Evolutionary conservation across 1,284 basidiomycete genomes (phyloP), one percentile per base, ranked within the genome.

Genomic region (Ceratobasidium sp.): DNA sequence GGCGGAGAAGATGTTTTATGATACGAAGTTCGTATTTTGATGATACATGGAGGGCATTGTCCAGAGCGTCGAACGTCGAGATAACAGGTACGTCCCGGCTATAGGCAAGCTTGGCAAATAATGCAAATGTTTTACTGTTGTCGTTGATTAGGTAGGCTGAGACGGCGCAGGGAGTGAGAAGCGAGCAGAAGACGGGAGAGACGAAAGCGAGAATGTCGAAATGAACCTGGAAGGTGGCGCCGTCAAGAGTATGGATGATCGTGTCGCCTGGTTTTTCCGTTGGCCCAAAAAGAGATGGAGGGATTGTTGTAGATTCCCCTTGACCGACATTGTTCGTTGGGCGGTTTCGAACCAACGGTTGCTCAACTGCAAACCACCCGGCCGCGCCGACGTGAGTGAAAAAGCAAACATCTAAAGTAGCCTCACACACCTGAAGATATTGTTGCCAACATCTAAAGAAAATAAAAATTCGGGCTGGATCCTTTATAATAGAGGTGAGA

Each of bases 121-220:
- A 36, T 19, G 33, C 53, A 56, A 67, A 67, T 5, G n/a, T 51
- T 6, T 29, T 7, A 5, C 51, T 44, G 1, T 8, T 56, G 44
- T 67, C 65, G 33, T 67, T 36, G 50, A 67, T 67, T 6, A 15
- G 4, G 29, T 53, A 67, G 7, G 47, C 45, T 14, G 24, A 22
- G 19, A 19, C 17, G 36, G 50, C 17, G 50, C 65, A 45, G 19
- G 65, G 65, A 8, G 41, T 41, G 17, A 67, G 36, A 14, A 67
- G 36, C 29, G n/a, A 41, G 29, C 24, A 54, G 36, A 67, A 67
- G 9, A 45, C 36, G 1, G 51, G 65, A 50, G 65, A 67, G 53
- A 51, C 65, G 36, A 56, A 67, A 11, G 65, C 65, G 5, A 67
- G 65, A 14, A 67, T 67, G 51, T 67, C 65, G 51, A 67, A 67